A percentile compares a stretch with the other conserved stretches of the same genome.
These are phyloP conservation scores for Carpinus fangiana DNA, from an alignment of 306 rosid genomes.

Conservation along the genomic window DNA sequence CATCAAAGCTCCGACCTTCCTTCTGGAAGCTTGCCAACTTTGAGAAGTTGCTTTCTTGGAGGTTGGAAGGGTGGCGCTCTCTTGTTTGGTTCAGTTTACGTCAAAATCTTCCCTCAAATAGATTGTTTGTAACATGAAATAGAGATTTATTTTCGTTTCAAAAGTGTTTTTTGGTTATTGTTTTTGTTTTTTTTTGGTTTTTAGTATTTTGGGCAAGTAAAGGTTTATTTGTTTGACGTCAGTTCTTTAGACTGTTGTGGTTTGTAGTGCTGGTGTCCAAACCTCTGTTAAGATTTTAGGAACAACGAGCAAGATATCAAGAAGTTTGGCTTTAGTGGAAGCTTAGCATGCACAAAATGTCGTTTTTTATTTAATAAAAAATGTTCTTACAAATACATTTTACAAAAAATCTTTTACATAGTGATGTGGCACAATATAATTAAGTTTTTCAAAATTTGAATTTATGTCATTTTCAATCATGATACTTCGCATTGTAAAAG, in stretches of 20 bases:
- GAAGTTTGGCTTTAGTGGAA: background rate
- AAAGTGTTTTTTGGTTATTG: background rate
- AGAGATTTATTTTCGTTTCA: conserved; percentile 8
- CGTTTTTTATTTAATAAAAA: too few species aligned
- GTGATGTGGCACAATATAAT: too few species aligned
- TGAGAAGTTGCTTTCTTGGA: conserved; percentile 12
- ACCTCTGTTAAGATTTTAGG: background rate
- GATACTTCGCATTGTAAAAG: too few species aligned
- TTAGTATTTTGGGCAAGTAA: background rate
- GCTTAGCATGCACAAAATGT: too few species aligned
- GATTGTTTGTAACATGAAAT: conserved; percentile 20
- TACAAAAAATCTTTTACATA: too few species aligned
- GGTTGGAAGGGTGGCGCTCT: conserved; percentile 19
- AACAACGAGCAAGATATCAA: background rate
- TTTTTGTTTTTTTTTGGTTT: background rate
- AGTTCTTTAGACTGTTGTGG: conserved; percentile 14
- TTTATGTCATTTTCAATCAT: too few species aligned
- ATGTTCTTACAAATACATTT: too few species aligned
- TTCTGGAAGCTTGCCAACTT: conserved; percentile 5
- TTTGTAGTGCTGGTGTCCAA: conserved; percentile 12
- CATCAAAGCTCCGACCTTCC: conserved; percentile 6
- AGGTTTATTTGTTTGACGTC: conserved; percentile 15
- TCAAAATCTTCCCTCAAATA: conserved; percentile 9
- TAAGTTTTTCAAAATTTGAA: too few species aligned
- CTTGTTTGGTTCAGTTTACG: conserved; percentile 7